Base-by-base conservation (phyloP, 177 flowering plant genomes). In the Vitis hybrid region DNA sequence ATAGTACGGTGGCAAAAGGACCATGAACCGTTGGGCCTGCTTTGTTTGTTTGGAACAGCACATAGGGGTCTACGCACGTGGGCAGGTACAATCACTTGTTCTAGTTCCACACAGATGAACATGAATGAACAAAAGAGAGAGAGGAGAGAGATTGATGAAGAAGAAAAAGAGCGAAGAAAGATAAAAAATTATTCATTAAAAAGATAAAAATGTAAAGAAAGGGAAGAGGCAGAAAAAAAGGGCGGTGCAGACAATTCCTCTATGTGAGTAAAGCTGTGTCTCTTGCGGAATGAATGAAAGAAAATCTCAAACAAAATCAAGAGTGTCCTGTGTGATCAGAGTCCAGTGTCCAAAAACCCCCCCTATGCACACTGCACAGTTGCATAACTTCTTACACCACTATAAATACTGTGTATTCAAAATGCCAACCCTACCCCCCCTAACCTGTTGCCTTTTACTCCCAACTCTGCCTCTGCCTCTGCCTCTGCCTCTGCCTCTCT, bases 11-110 rank as follows among this genome's bases (percentile, higher is more conserved):
- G 70, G 29, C 13, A 34, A 53, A 67, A 61, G 66, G 73, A 63
- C 54, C 48, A 29, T 72, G 71, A 79, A 80, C 82, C 82, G 82
- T 80, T 80, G 78, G 78, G 61, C 71, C 72, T 77, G 82, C 73
- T 67, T 59, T 76, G 77, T 67, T 79, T 73, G 57, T 64, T 59
- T 74, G 66, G 20, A 73, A 49, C 72, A 74, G 53, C 58, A 67
- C 67, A 50, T 18, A 57, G 59, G 69, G 77, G 71, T 66, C 74
- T 63, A 67, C 70, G 75, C 82, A 80, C 80, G 78, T 77, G 82
- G 76, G 55, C 70, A 20, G 71, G 63, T 66, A 73, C 75, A 71
- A 14, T 71, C 71, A 59, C 66, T 67, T 67, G 60, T 60, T 66
- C 45, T 52, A 3, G 16, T 53, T 61, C 16, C 58, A 45, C 39